phyloP scores from a whole-genome alignment of 192 early-diverging fungal genomes.

The Entophlyctis luteolus region DNA sequence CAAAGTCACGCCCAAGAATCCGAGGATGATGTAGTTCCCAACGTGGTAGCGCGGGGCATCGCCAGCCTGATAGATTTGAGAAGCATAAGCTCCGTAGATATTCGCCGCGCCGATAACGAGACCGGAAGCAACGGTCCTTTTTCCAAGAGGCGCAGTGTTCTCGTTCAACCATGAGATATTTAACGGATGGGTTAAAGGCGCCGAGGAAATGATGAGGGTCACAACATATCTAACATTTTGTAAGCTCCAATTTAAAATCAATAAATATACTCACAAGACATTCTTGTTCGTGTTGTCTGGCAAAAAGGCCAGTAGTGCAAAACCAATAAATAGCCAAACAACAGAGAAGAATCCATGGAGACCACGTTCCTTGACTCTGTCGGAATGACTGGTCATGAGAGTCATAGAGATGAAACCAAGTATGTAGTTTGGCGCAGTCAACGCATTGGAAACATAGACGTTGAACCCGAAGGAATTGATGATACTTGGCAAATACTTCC shows the following conservation, averaged over 20 bases:
- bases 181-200: conserved; percentile 23
- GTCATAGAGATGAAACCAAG: conserved; percentile 15
- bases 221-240: background rate
- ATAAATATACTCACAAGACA: background rate
- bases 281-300: conserved; percentile 14
- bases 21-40: conserved; percentile 50
- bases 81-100: conserved; percentile 20
- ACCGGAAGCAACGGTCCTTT: conserved; percentile 31
- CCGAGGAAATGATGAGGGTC: conserved; percentile 8
- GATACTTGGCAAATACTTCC: conserved; percentile 27
- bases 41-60: conserved; percentile 50
- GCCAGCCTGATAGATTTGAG: conserved; percentile 29
- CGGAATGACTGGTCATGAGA: conserved; percentile 16
- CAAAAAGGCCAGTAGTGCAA: conserved; percentile 14
- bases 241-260: background rate
- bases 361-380: conserved; percentile 13
- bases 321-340: conserved; percentile 26
- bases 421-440: conserved; percentile 30
- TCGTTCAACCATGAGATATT: conserved; percentile 32
- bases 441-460: conserved; percentile 26
- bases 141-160: conserved; percentile 33
- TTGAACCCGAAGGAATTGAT: conserved; percentile 34
- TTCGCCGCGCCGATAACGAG: conserved; percentile 27
- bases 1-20: conserved; percentile 30
- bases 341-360: conserved; percentile 15